Conservation (phyloP, 192 early-diverging fungal genomes). For the Linnemannia schmuckeri region DNA sequence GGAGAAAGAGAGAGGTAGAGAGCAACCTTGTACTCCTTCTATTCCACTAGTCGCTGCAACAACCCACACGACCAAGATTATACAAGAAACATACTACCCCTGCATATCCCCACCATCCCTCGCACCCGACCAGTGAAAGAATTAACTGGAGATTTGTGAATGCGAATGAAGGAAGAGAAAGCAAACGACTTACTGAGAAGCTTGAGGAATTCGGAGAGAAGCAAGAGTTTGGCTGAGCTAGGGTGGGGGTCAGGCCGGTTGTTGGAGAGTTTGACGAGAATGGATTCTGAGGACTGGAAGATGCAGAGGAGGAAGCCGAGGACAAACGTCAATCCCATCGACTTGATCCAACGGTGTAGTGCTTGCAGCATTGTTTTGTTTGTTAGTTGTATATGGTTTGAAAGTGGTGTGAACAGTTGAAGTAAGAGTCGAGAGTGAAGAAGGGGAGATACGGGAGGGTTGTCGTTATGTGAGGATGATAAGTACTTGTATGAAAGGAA, state of each 20-base stretch:
- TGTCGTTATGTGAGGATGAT: neutral
- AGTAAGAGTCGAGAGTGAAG: neutral
- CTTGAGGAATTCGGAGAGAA: slow-evolving; percentile 55
- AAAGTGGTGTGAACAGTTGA: neutral
- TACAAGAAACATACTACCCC: neutral
- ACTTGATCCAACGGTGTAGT: slow-evolving; percentile 14
- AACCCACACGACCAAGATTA: slow-evolving; percentile 7
- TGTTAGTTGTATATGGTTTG: neutral
- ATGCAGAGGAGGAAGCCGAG: slow-evolving; percentile 56
- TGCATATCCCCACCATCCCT: neutral
- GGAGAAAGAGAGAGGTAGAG: neutral
- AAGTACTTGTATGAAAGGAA: neutral
- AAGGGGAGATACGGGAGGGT: neutral
- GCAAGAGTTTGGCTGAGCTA: slow-evolving; percentile 48
- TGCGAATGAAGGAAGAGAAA: neutral
- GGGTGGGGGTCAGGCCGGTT: slow-evolving; percentile 56
- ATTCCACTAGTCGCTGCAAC: neutral
- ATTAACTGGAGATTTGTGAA: no score
- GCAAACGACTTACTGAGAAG: slow-evolving; percentile 37
- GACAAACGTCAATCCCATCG: slow-evolving; percentile 47
- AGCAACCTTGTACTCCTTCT: neutral
- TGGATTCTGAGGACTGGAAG: slow-evolving; percentile 57
- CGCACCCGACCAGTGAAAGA: neutral
- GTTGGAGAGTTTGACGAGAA: slow-evolving; percentile 53
- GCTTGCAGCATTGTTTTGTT: slow-evolving; percentile 6